A percentile compares a stretch with the other conserved stretches of the same genome.
Conservation (phyloP, 768 basidiomycete species). For the Pulveroboletus sp. region DNA sequence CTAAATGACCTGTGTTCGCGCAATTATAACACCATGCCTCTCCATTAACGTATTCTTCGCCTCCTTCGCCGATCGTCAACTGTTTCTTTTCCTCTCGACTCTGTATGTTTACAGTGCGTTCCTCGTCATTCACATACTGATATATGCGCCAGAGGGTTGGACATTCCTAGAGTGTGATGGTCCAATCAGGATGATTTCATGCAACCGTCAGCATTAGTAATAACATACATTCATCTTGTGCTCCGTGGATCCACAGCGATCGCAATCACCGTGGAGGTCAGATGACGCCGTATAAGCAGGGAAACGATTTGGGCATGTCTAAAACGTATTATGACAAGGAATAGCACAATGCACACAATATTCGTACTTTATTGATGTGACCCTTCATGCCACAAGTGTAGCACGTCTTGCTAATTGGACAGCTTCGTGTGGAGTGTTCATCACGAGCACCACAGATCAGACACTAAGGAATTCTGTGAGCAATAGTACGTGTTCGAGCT, state of each 20-base stretch:
- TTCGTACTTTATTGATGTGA: constrained; percentile 59
- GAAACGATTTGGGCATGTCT: constrained; percentile 71
- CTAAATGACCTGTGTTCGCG: constrained; percentile 66
- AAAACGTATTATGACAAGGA: constrained; percentile 2
- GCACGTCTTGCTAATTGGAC: constrained; percentile 78
- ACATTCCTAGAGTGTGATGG: constrained; percentile 56
- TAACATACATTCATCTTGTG: constrained; percentile 61
- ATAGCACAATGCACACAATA: not conserved
- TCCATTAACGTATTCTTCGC: constrained; percentile 70
- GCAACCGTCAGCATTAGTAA: not conserved
- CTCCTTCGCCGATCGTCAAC: constrained; percentile 58
- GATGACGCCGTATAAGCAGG: constrained; percentile 16
- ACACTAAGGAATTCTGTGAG: constrained; percentile 44
- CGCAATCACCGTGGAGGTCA: constrained; percentile 47
- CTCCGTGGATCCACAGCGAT: constrained; percentile 59
- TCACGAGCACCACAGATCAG: constrained; percentile 76
- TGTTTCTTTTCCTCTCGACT: constrained; percentile 47
- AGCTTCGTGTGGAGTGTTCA: constrained; percentile 72
- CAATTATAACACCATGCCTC: constrained; percentile 86
- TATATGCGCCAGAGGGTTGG: constrained; percentile 81
- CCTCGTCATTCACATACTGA: constrained; percentile 57
- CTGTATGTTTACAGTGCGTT: constrained; percentile 40
- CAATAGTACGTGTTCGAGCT: not conserved
- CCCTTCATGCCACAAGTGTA: constrained; percentile 82
- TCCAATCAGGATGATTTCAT: not conserved